These are phyloP conservation scores for Raffaelea ambrosiae DNA, from an alignment of 2,329 filamentous ascomycete species.

Conservation along the genomic window DNA sequence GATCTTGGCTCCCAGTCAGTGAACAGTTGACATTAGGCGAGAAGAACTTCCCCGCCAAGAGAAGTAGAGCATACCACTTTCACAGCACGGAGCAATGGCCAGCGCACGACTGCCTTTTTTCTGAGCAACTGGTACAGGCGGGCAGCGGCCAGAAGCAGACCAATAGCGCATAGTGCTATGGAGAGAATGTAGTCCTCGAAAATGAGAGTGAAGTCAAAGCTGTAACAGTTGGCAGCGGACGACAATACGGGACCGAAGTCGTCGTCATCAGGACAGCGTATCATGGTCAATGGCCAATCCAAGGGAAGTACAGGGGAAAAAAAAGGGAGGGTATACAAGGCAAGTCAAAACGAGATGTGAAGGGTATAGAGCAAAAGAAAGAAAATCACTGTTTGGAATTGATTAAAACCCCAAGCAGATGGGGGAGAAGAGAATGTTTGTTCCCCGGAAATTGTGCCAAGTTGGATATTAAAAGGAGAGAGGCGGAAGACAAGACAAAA, in stretches of 20 bases:
- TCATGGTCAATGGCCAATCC: slow-evolving; percentile 8
- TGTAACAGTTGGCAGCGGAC: slow-evolving; percentile 6
- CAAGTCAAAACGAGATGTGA: background rate
- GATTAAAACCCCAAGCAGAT: too few relatives aligned
- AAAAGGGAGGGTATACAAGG: background rate
- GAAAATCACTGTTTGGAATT: background rate
- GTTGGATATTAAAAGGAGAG: too few relatives aligned
- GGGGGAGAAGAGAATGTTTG: too few relatives aligned
- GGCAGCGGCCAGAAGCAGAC: slow-evolving; percentile 2
- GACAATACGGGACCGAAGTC: slow-evolving; percentile 11
- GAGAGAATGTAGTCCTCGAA: slow-evolving; percentile 12
- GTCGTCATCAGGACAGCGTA: slow-evolving; percentile 7
- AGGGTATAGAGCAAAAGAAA: background rate
- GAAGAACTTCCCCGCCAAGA: background rate
- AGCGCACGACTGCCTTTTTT: slow-evolving; percentile 1
- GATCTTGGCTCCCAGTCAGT: background rate
- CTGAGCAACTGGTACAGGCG: slow-evolving; percentile 3
- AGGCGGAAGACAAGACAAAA: too few relatives aligned
- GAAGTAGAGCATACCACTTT: slow-evolving; percentile 9
- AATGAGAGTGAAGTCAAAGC: slow-evolving; percentile 13
- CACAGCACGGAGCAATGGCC: slow-evolving; percentile 5
- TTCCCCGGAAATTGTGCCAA: too few relatives aligned
- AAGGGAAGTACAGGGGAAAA: background rate
- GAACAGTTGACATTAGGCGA: background rate
- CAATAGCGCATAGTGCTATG: slow-evolving; percentile 4